Evolutionary conservation across 331 rosid species (phyloP).

Genomic region (Phaseolus coccineus): DNA sequence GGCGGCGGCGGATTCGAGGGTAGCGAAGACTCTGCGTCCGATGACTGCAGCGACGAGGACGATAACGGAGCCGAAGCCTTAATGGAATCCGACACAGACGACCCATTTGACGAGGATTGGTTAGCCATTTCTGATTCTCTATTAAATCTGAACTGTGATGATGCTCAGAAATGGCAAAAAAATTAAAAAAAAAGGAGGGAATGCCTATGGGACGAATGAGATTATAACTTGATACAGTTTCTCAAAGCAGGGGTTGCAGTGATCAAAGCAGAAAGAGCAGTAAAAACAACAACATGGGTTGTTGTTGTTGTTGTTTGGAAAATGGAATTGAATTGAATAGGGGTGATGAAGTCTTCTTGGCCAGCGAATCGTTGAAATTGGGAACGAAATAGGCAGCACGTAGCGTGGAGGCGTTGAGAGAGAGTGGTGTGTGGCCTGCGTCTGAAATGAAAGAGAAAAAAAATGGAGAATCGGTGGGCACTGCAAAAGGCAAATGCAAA

Average conservation of each 20-base stretch:
- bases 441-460: background rate
- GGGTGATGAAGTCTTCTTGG: background rate
- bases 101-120: background rate
- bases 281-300: conserved; percentile 31
- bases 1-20: background rate
- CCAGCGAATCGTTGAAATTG: conserved; percentile 22
- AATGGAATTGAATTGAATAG: background rate
- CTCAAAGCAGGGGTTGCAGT: background rate
- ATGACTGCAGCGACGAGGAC: background rate
- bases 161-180: conserved; percentile 46
- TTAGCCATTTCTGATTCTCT: conserved; percentile 54
- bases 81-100: background rate
- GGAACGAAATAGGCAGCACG: conserved; percentile 35
- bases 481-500: conserved; percentile 2
- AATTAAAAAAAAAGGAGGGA: background rate
- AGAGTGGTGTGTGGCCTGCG: background rate
- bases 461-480: background rate
- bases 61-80: conserved; percentile 34
- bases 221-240: background rate
- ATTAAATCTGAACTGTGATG: conserved; percentile 27
- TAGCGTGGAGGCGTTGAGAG: conserved; percentile 21
- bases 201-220: background rate
- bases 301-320: background rate
- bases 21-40: background rate
- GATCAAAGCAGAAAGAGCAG: conserved; percentile 16